A percentile compares a stretch with the other conserved stretches of the same genome.
phyloP scores from a whole-genome alignment of 2,329 filamentous ascomycete genomes.

The Claviceps purpurea region DNA sequence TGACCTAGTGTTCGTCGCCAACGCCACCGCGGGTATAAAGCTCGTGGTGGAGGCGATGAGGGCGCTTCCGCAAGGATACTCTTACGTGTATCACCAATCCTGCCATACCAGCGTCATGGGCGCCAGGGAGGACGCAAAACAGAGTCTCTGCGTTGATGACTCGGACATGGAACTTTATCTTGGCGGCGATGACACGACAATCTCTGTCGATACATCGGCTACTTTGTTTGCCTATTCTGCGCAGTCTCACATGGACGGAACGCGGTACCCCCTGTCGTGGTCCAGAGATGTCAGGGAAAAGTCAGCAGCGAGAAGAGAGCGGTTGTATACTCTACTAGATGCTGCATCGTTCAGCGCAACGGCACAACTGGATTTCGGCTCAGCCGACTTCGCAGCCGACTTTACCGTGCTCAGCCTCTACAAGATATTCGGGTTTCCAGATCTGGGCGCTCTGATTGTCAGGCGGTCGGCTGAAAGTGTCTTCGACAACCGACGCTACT shows the following conservation, averaged over 20 bases:
- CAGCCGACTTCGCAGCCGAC: constrained; percentile 53
- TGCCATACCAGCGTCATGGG: constrained; percentile 82
- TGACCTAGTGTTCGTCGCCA: constrained; percentile 82
- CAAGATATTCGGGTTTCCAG: constrained; percentile 96
- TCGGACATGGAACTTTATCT: constrained; percentile 54
- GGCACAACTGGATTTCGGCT: constrained; percentile 56
- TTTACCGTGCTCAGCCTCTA: constrained; percentile 84
- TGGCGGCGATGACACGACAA: constrained; percentile 20
- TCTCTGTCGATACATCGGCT: constrained; percentile 12
- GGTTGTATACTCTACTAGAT: constrained; percentile 61
- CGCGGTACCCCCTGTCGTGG: constrained; percentile 62
- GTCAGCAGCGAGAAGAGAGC: constrained; percentile 9
- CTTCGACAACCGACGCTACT: constrained; percentile 61
- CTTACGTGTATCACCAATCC: constrained; percentile 71
- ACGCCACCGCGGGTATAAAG: constrained; percentile 85
- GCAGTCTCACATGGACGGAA: constrained; percentile 87
- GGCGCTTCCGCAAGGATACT: constrained; percentile 55
- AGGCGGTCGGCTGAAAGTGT: constrained; percentile 53
- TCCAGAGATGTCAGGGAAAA: constrained; percentile 29
- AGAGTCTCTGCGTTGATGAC: constrained; percentile 55
- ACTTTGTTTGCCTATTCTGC: constrained; percentile 67
- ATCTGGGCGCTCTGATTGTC: constrained; percentile 75
- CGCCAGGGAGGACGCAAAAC: constrained; percentile 54
- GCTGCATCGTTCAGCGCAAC: constrained; percentile 73
- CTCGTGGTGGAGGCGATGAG: constrained; percentile 68